phyloP scores from a whole-genome alignment of 2,329 filamentous ascomycete genomes.

The Capronia coronata region DNA sequence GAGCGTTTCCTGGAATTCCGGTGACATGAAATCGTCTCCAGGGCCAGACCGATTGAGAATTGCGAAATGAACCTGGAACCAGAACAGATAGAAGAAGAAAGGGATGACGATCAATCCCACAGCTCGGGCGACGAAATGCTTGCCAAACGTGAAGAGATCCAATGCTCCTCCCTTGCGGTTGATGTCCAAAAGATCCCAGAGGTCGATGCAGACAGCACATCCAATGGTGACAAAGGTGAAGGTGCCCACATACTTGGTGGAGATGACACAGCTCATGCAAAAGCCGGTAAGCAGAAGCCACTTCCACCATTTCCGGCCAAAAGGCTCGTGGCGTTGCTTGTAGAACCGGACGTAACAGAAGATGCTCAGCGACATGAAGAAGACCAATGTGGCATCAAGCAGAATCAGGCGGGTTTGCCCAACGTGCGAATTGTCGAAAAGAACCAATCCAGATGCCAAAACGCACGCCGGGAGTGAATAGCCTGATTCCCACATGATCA shows the following conservation, averaged over 20 bases:
- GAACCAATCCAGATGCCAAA: slow-evolving; percentile 73
- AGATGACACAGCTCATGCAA: slow-evolving; percentile 92
- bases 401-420: slow-evolving; percentile 93
- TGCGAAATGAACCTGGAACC: slow-evolving; percentile 98
- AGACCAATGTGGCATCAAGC: slow-evolving; percentile 84
- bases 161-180: slow-evolving; percentile 78
- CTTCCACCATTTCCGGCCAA: slow-evolving; percentile 98
- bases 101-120: slow-evolving; percentile 82
- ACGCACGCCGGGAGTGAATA: slow-evolving; percentile 92
- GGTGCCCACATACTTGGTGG: slow-evolving; percentile 92
- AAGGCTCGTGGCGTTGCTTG: slow-evolving; percentile 83
- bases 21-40: slow-evolving; percentile 97
- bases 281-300: slow-evolving; percentile 96
- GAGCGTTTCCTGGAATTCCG: slow-evolving; percentile 94
- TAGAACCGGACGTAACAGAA: slow-evolving; percentile 96
- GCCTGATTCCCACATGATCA: slow-evolving; percentile 99
- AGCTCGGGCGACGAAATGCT: slow-evolving; percentile 84
- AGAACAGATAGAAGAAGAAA: slow-evolving; percentile 97
- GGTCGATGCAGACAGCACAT: slow-evolving; percentile 83
- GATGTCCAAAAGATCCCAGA: slow-evolving; percentile 90
- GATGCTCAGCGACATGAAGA: slow-evolving; percentile 93
- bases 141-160: slow-evolving; percentile 68
- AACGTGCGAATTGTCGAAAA: slow-evolving; percentile 97
- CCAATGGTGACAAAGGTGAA: slow-evolving; percentile 98
- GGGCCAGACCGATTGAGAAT: slow-evolving; percentile 83